Percentiles rank a stretch among this genome's conserved stretches.
Conservation (phyloP, 1,284 basidiomycete genomes). For the Porodaedalea pini region DNA sequence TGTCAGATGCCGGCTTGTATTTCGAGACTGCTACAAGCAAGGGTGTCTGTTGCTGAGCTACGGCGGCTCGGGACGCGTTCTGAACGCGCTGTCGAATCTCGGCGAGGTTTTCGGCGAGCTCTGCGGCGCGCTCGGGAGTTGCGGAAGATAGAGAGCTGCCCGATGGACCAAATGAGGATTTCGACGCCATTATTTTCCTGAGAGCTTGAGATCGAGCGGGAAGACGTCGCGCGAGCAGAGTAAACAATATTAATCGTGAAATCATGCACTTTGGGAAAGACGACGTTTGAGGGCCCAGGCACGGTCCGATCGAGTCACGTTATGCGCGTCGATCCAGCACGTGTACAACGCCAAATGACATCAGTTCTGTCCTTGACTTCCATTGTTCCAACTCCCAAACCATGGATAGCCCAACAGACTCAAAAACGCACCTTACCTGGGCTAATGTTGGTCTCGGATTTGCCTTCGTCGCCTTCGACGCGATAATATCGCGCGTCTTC, state of each 20-base stretch:
- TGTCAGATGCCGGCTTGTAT: constrained; percentile 86
- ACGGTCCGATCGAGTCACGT: too few species aligned
- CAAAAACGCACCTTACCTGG: constrained; percentile 49
- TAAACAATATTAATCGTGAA: too few species aligned
- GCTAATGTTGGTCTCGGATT: constrained; percentile 71
- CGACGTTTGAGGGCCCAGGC: too few species aligned
- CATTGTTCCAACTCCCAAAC: background rate
- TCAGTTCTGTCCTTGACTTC: too few species aligned
- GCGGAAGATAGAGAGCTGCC: background rate
- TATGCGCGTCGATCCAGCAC: too few species aligned
- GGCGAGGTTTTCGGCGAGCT: constrained; percentile 48
- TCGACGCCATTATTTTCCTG: background rate
- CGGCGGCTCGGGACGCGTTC: constrained; percentile 31
- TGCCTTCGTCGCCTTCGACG: constrained; percentile 66
- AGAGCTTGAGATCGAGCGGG: too few species aligned
- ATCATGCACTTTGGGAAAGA: too few species aligned
- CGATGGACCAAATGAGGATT: background rate
- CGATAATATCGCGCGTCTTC: constrained; percentile 57
- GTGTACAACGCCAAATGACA: too few species aligned
- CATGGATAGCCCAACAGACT: constrained; percentile 21
- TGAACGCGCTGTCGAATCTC: constrained; percentile 49
- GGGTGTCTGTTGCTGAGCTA: constrained; percentile 22
- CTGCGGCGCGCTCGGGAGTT: constrained; percentile 37
- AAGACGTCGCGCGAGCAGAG: too few species aligned
- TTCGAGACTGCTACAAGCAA: constrained; percentile 91